Conservation (phyloP, 2,329 filamentous ascomycete species). For the Beauveria australis region DNA sequence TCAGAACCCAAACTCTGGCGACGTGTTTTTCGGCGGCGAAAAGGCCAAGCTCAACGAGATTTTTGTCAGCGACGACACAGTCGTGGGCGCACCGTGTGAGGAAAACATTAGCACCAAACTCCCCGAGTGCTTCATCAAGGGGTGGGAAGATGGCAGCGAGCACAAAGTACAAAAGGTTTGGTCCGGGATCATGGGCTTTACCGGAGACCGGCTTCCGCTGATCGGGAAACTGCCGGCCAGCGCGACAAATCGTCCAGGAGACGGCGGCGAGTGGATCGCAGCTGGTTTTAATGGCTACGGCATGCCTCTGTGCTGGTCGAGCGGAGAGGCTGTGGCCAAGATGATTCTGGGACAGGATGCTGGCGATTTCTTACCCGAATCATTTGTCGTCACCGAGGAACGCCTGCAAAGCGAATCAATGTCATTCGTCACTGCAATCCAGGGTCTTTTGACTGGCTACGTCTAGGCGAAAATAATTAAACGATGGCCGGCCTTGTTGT, state of each 20-base stretch:
- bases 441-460: not conserved
- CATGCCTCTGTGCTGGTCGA: conserved; percentile 43
- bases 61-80: conserved; percentile 35
- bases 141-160: conserved; percentile 17
- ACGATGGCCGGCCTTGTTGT: too few species aligned
- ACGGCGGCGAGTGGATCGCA: conserved; percentile 37
- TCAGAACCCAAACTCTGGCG: conserved; percentile 22
- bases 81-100: conserved; percentile 25
- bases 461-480: not conserved
- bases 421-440: not conserved
- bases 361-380: conserved; percentile 16
- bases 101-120: conserved; percentile 28
- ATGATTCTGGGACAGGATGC: conserved; percentile 19
- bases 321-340: conserved; percentile 29
- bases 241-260: conserved; percentile 13
- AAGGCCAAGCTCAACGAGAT: conserved; percentile 29
- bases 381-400: conserved; percentile 15
- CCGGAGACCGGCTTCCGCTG: conserved; percentile 37
- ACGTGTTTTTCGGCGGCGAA: conserved; percentile 45
- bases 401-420: not conserved
- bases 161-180: conserved; percentile 30
- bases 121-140: conserved; percentile 25
- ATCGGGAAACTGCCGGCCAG: conserved; percentile 34
- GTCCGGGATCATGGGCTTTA: conserved; percentile 38
- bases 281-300: conserved; percentile 41